A percentile compares a stretch with the other conserved stretches of the same genome.
Conservation (phyloP, 1,284 basidiomycete genomes). For the Marasmius oreades region DNA sequence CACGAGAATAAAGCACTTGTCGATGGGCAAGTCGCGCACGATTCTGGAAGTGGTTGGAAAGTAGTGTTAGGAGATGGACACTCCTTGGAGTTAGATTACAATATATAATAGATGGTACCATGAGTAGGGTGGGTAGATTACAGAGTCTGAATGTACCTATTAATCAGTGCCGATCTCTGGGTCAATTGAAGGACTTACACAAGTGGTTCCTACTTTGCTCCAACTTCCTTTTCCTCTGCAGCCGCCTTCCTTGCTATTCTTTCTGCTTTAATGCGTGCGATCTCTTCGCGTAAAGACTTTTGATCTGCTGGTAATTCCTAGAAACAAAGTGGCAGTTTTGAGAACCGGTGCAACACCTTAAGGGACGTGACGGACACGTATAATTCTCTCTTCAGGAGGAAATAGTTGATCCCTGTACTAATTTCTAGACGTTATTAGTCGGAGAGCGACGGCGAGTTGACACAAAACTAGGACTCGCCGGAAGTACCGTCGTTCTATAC, state of each 20-base stretch:
- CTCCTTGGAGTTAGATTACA: slow-evolving; percentile 24
- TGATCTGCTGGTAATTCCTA: slow-evolving; percentile 66
- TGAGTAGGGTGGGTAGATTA: slow-evolving; percentile 11
- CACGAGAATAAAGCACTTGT: slow-evolving; percentile 40
- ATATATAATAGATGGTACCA: slow-evolving; percentile 8
- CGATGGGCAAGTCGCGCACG: slow-evolving; percentile 26
- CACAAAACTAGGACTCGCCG: slow-evolving; percentile 48
- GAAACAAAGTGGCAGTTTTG: not conserved
- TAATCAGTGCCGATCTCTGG: not conserved
- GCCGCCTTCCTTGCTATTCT: slow-evolving; percentile 47
- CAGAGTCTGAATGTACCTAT: slow-evolving; percentile 1
- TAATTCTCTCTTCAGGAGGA: slow-evolving; percentile 54
- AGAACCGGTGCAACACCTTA: not conserved
- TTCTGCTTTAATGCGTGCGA: slow-evolving; percentile 66
- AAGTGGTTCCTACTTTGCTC: slow-evolving; percentile 22
- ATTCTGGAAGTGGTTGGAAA: slow-evolving; percentile 26
- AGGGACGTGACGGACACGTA: slow-evolving; percentile 39
- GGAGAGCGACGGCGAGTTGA: not conserved
- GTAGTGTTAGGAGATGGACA: slow-evolving; percentile 35
- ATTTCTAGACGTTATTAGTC: not conserved
- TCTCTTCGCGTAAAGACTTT: slow-evolving; percentile 57
- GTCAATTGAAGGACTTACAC: not conserved
- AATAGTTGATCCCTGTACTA: slow-evolving; percentile 75
- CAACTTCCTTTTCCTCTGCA: slow-evolving; percentile 30
- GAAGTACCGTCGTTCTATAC: slow-evolving; percentile 78